Conservation (phyloP, 352 stramenopile species). For the Globisporangium sylvaticum region DNA sequence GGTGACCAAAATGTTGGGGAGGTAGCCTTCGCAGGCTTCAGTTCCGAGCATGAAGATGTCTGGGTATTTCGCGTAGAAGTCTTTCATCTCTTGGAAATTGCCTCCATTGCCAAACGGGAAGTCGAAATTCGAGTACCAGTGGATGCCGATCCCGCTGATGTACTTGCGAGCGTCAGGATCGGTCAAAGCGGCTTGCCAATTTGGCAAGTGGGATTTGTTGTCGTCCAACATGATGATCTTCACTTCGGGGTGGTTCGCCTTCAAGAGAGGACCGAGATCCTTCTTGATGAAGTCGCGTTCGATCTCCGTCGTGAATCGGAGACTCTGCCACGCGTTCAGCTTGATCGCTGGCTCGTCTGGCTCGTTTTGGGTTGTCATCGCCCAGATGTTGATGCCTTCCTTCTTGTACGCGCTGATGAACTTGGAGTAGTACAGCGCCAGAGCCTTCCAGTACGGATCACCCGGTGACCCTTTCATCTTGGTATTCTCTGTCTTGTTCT, state of each 20-base stretch:
- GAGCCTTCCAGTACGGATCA: constrained; percentile 64
- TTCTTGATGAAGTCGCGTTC: constrained; percentile 78
- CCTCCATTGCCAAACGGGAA: constrained; percentile 35
- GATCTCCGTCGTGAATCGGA: constrained; percentile 40
- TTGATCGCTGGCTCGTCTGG: constrained; percentile 48
- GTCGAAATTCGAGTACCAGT: constrained; percentile 82
- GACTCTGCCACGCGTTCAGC: constrained; percentile 55
- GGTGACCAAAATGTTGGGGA: constrained; percentile 42
- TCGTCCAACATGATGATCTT: constrained; percentile 86
- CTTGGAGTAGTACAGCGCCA: constrained; percentile 85
- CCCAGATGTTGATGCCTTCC: constrained; percentile 75
- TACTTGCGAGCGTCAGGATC: constrained; percentile 58
- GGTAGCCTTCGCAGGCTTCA: constrained; percentile 70
- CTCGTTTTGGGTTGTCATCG: constrained; percentile 87
- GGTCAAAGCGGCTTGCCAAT: constrained; percentile 34
- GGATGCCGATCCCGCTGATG: constrained; percentile 79
- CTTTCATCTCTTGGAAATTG: constrained; percentile 44
- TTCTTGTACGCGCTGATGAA: constrained; percentile 85
- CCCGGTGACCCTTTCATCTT: constrained; percentile 50
- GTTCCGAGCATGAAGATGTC: constrained; percentile 79
- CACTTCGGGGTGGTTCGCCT: constrained; percentile 61
- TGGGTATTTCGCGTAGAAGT: constrained; percentile 54
- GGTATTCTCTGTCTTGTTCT: constrained; percentile 55
- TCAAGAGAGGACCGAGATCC: constrained; percentile 67
- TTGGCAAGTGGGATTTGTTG: constrained; percentile 62